phyloP scores from a whole-genome alignment of 2,329 filamentous ascomycete genomes.

The Pyricularia grisea region DNA sequence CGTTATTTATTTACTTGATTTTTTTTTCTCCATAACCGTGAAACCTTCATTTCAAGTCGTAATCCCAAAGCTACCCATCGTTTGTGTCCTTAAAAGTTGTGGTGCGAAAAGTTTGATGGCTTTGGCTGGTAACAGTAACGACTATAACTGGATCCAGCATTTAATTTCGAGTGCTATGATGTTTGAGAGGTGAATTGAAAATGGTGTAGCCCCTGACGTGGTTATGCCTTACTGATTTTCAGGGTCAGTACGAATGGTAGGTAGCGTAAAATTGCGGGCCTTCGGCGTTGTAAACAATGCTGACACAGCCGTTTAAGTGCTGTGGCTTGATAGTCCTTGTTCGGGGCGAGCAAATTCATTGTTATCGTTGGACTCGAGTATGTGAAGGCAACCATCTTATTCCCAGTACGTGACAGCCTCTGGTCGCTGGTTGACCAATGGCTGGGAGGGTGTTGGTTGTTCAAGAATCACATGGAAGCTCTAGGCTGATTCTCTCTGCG shows the following conservation, averaged over 20 bases:
- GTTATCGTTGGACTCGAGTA: not conserved
- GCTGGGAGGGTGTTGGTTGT: not conserved
- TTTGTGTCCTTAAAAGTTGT: not conserved
- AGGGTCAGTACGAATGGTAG: not conserved
- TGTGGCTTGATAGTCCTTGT: not conserved
- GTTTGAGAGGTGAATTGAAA: not conserved
- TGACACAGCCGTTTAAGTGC: not conserved
- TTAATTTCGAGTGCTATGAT: not conserved
- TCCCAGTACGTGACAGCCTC: not conserved
- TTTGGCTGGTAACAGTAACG: not conserved
- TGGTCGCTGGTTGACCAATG: not conserved
- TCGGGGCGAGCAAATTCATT: not conserved
- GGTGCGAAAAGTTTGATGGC: not conserved
- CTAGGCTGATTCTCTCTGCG: constrained; percentile 30
- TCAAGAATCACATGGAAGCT: constrained; percentile 4
- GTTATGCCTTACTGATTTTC: not conserved
- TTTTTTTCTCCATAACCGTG: no score
- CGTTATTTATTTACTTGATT: no score
- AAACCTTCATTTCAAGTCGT: not conserved
- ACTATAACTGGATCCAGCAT: not conserved
- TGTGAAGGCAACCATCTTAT: not conserved
- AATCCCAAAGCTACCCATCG: not conserved
- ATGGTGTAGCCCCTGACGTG: not conserved
- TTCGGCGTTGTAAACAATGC: not conserved
- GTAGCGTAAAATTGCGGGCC: not conserved